A percentile compares a stretch with the other conserved stretches of the same genome.
Evolutionary conservation across 129 eudicot species (phyloP).

Genomic region (Heracleum sosnowskyi): DNA sequence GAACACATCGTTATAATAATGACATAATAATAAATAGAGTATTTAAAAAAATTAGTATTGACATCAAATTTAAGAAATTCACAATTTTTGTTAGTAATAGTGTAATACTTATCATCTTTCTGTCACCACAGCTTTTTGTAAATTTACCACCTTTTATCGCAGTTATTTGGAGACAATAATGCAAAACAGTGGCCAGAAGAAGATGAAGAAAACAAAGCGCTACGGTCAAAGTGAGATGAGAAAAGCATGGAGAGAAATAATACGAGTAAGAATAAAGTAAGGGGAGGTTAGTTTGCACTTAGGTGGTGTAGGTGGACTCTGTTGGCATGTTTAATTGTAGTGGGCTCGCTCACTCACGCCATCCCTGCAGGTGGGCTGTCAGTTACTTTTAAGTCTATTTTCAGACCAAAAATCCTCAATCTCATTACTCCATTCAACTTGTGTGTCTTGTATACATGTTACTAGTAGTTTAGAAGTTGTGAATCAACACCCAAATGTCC

Average conservation of each 20-base stretch:
- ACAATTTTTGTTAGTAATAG: too few relatives aligned
- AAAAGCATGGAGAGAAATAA: background rate
- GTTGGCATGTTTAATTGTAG: background rate
- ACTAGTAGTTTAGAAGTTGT: background rate
- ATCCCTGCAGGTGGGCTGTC: constrained; percentile 15
- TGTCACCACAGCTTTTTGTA: too few relatives aligned
- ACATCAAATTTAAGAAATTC: too few relatives aligned
- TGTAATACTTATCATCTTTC: too few relatives aligned
- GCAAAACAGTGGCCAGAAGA: background rate
- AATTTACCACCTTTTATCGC: too few relatives aligned
- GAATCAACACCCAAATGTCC: background rate
- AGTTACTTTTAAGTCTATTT: background rate
- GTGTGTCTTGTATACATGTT: background rate
- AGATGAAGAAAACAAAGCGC: background rate
- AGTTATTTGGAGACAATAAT: background rate
- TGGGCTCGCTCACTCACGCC: constrained; percentile 11
- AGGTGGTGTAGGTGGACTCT: background rate
- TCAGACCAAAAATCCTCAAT: background rate
- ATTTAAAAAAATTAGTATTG: too few relatives aligned
- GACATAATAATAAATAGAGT: too few relatives aligned
- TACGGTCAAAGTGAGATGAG: background rate
- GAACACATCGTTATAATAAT: too few relatives aligned
- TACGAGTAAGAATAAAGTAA: background rate
- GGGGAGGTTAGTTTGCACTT: background rate
- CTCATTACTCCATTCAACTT: background rate